Percentiles rank a stretch among this genome's conserved stretches.
phyloP scores from a whole-genome alignment of 1,284 basidiomycete species.

The Schizopora paradoxa region DNA sequence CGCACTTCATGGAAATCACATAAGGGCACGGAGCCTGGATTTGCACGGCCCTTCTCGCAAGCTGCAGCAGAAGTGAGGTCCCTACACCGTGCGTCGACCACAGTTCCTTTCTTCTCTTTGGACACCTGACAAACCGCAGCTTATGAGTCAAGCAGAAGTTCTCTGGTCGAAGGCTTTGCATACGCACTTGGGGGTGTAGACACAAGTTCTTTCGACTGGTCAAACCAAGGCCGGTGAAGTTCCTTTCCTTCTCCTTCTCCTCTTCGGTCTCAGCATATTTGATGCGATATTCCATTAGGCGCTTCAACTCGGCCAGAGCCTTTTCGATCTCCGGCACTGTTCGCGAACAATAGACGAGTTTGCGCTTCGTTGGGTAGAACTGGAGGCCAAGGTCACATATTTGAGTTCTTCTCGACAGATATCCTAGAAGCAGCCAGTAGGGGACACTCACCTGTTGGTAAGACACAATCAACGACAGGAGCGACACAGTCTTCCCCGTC shows the following conservation, averaged over 20 bases:
- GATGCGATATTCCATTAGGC: conserved; percentile 88
- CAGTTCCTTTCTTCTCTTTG: conserved; percentile 96
- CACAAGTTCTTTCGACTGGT: conserved; percentile 97
- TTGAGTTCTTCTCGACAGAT: background rate
- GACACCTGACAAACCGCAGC: conserved; percentile 54
- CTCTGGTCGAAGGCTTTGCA: conserved; percentile 1
- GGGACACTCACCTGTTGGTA: conserved; percentile 81
- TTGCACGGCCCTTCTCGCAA: conserved; percentile 80
- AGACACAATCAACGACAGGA: conserved; percentile 94
- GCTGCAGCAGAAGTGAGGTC: conserved; percentile 88
- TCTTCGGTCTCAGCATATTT: conserved; percentile 66
- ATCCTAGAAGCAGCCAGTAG: background rate
- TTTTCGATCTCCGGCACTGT: conserved; percentile 99
- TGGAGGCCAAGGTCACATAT: conserved; percentile 27
- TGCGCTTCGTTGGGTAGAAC: conserved; percentile 90
- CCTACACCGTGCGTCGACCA: conserved; percentile 94
- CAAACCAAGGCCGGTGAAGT: conserved; percentile 86
- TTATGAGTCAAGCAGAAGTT: background rate
- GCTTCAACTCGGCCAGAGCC: conserved; percentile 91
- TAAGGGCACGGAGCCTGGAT: conserved; percentile 90
- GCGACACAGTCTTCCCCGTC: conserved; percentile 97
- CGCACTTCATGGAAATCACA: conserved; percentile 95
- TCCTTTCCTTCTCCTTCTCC: conserved; percentile 73
- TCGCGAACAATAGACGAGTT: conserved; percentile 98
- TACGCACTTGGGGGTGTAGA: conserved; percentile 85